A percentile compares a stretch with the other conserved stretches of the same genome.
phyloP scores from a whole-genome alignment of 2,329 filamentous ascomycete genomes.

The Leptographium radiaticola region DNA sequence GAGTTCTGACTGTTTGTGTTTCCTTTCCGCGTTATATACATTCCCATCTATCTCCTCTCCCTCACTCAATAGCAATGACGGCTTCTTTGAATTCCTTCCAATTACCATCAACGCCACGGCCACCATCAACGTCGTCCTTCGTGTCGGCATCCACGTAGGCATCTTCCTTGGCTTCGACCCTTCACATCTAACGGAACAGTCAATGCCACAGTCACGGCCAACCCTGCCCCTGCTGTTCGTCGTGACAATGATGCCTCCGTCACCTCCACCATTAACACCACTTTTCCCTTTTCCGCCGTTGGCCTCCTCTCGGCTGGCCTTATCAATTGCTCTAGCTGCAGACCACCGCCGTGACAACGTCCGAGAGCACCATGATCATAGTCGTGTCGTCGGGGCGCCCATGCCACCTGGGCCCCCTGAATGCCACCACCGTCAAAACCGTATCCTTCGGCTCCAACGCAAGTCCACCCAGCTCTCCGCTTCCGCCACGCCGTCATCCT shows the following conservation, averaged over 20 bases:
- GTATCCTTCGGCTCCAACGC: constrained; percentile 9
- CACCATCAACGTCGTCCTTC: constrained; percentile 31
- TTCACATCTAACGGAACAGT: background rate
- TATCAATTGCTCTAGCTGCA: constrained; percentile 40
- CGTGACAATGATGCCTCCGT: background rate
- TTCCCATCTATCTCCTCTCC: background rate
- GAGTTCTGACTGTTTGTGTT: constrained; percentile 16
- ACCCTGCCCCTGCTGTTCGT: background rate
- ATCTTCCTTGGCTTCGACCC: constrained; percentile 16
- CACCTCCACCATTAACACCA: background rate
- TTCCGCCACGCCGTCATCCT: constrained; percentile 31
- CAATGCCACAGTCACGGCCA: background rate
- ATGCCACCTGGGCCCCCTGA: constrained; percentile 27
- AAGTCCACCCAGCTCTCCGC: constrained; percentile 13
- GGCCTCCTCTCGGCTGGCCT: constrained; percentile 28
- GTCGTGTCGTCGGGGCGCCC: constrained; percentile 24
- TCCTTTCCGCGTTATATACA: background rate
- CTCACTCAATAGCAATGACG: constrained; percentile 28
- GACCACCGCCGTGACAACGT: constrained; percentile 22
- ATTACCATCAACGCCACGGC: constrained; percentile 31
- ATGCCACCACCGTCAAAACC: constrained; percentile 20
- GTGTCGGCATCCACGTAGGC: constrained; percentile 32
- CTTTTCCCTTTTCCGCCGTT: constrained; percentile 27
- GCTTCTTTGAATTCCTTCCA: constrained; percentile 42
- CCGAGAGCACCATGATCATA: constrained; percentile 23